Evolutionary conservation across 2,329 filamentous ascomycete species (phyloP).

Genomic region (Samsoniella hepiali): DNA sequence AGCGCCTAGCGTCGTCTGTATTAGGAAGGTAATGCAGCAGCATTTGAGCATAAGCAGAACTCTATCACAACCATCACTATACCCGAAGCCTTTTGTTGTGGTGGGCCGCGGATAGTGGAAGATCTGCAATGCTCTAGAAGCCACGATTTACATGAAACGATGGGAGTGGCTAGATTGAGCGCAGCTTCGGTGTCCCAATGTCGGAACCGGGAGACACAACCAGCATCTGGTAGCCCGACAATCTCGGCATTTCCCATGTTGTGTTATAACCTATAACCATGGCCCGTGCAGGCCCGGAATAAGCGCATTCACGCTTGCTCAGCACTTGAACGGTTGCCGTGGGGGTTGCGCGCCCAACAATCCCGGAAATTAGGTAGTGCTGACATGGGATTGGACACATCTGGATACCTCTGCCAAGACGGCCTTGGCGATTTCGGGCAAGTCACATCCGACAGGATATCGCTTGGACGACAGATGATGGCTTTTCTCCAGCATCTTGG

Average conservation of each 20-base stretch:
- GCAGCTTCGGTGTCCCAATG: not conserved
- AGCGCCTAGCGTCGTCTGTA: not conserved
- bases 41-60: constrained; percentile 2
- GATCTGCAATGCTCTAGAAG: not conserved
- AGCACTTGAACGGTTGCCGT: not conserved
- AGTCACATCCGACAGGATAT: constrained; percentile 1
- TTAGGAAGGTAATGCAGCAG: constrained; percentile 6
- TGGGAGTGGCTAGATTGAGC: not conserved
- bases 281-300: not conserved
- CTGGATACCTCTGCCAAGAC: not conserved
- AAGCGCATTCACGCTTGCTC: not conserved
- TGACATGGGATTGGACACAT: not conserved
- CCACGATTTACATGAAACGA: not conserved
- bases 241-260: not conserved
- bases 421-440: constrained; percentile 14
- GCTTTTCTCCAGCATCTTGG: not conserved
- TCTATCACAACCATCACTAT: not conserved
- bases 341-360: not conserved
- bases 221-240: not conserved
- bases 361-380: not conserved
- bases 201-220: not conserved
- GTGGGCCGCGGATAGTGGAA: not conserved
- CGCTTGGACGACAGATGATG: not conserved
- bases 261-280: not conserved
- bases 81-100: not conserved